Evolutionary conservation across 768 basidiomycete species (phyloP).

Genomic region (Candolleomyces efflorescens): DNA sequence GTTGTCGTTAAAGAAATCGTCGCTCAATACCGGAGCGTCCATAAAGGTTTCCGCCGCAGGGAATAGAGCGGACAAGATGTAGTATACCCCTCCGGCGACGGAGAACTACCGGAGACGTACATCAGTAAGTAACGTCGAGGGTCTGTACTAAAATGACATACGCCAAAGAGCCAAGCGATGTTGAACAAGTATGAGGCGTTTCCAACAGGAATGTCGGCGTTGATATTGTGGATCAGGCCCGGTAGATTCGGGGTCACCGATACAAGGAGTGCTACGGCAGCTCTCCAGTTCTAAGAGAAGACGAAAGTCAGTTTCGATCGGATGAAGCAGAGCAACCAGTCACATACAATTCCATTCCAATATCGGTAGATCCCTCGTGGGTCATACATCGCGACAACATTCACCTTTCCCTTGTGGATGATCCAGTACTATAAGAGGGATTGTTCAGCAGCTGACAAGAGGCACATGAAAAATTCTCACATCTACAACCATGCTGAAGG

Average conservation of each 20-base stretch:
- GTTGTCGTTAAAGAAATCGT: slow-evolving; percentile 12
- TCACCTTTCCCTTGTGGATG: slow-evolving; percentile 64
- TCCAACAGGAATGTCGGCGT: slow-evolving; percentile 58
- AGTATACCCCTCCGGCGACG: slow-evolving; percentile 30
- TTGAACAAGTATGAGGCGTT: slow-evolving; percentile 55
- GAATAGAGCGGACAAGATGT: slow-evolving; percentile 32
- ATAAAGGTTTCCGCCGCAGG: slow-evolving; percentile 41
- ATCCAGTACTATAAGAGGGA: slow-evolving; percentile 70
- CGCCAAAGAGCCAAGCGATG: slow-evolving; percentile 75
- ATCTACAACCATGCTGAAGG: slow-evolving; percentile 40
- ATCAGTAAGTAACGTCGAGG: neutral
- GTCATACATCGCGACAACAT: slow-evolving; percentile 82
- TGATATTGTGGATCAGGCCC: slow-evolving; percentile 74
- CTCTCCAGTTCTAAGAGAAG: slow-evolving; percentile 70
- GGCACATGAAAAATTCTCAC: slow-evolving; percentile 22
- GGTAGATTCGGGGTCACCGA: slow-evolving; percentile 72
- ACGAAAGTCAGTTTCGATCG: neutral
- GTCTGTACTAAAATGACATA: slow-evolving; percentile 27
- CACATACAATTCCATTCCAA: slow-evolving; percentile 64
- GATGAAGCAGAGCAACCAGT: slow-evolving; percentile 1
- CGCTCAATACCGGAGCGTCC: slow-evolving; percentile 27
- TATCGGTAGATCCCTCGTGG: slow-evolving; percentile 80
- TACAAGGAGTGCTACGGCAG: slow-evolving; percentile 59
- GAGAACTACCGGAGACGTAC: slow-evolving; percentile 29
- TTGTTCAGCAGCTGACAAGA: neutral